Conservation (phyloP, 768 basidiomycete species). For the Pulveroboletus frians region DNA sequence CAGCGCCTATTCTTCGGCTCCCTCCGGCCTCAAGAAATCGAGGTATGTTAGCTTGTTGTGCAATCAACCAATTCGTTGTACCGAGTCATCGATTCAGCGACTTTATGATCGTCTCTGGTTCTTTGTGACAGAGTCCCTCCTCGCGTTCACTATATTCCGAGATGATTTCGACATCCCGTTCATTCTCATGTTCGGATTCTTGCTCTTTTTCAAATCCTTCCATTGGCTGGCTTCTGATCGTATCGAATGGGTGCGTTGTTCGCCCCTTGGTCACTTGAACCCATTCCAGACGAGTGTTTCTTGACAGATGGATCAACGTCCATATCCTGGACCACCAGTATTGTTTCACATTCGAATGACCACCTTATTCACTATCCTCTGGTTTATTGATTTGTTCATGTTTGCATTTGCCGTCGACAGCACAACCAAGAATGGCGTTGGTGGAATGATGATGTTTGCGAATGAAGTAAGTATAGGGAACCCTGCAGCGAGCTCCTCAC, state of each 20-base stretch:
- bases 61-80: neutral
- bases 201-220: conserved; percentile 94
- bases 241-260: conserved; percentile 83
- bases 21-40: conserved; percentile 82
- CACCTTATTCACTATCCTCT: conserved; percentile 67
- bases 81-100: conserved; percentile 49
- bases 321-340: conserved; percentile 76
- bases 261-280: neutral
- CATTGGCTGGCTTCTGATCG: conserved; percentile 96
- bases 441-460: conserved; percentile 92
- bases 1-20: conserved; percentile 91
- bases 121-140: conserved; percentile 92
- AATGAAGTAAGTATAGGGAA: conserved; percentile 63
- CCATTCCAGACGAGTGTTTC: conserved; percentile 2
- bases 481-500: conserved; percentile 1
- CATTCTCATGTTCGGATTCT: conserved; percentile 88
- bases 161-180: conserved; percentile 94
- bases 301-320: conserved; percentile 95
- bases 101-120: conserved; percentile 96
- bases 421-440: conserved; percentile 72
- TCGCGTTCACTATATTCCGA: conserved; percentile 96
- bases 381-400: conserved; percentile 70
- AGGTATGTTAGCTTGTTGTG: conserved; percentile 48
- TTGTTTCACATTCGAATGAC: conserved; percentile 85
- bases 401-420: conserved; percentile 77